phyloP scores from a whole-genome alignment of 306 rosid species.

The Arachis hypogaea region DNA sequence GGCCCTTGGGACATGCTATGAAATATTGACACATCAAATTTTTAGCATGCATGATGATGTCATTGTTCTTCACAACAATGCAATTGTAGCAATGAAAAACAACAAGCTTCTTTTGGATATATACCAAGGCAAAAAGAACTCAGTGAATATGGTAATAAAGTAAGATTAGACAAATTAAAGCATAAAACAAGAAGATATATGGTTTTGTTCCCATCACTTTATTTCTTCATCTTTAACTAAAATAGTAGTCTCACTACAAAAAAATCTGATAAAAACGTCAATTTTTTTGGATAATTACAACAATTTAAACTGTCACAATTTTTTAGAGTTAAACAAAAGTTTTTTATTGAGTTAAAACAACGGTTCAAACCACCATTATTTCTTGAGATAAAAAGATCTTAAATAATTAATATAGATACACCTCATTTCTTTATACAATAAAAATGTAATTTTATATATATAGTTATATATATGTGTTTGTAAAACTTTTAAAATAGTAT shows the following conservation, averaged over 20 bases:
- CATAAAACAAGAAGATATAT: not conserved
- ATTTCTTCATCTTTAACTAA: slow-evolving; percentile 5
- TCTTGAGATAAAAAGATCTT: too few species aligned
- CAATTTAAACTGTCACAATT: too few species aligned
- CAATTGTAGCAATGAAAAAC: slow-evolving; percentile 6
- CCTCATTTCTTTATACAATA: too few species aligned
- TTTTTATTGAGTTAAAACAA: too few species aligned
- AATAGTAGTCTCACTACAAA: too few species aligned
- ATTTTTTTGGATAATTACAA: too few species aligned
- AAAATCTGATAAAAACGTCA: too few species aligned
- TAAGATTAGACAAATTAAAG: slow-evolving; percentile 12
- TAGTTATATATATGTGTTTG: too few species aligned
- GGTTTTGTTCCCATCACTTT: not conserved
- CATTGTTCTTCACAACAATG: slow-evolving; percentile 27
- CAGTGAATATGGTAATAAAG: slow-evolving; percentile 2
- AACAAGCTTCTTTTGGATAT: slow-evolving; percentile 34
- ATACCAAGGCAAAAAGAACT: slow-evolving; percentile 10
- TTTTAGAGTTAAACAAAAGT: too few species aligned
- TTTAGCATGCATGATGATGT: slow-evolving; percentile 46
- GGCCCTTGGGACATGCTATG: slow-evolving; percentile 25
- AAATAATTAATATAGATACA: not conserved
- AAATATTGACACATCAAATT: slow-evolving; percentile 17
- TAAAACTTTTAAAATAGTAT: too few species aligned
- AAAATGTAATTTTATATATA: too few species aligned
- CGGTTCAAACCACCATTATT: too few species aligned